Base-by-base conservation (phyloP, 1,139 yeast genomes). In the Yamadazyma friedrichii region DNA sequence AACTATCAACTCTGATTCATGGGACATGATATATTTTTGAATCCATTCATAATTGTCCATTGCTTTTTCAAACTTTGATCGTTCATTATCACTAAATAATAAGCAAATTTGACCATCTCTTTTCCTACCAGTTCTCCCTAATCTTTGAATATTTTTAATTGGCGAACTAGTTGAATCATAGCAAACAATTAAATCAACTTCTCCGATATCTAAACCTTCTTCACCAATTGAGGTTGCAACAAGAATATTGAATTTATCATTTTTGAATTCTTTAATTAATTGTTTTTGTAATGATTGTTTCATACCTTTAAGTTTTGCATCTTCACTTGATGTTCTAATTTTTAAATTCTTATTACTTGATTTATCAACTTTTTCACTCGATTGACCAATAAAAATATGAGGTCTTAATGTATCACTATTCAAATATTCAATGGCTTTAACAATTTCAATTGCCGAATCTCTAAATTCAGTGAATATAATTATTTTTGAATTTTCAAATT, bases 141-240 rank as follows among this genome's bases (percentile, higher is more conserved):
- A 88, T 52, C 99, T 71, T 59, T 94, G 99, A 35, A 94, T 76
- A 53, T 87, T 89, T 45, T 95, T 88, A 43, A 94, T 93, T 0
- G 98, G 98, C 36, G 96, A 88, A 27, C 89, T 76, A 0, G 97
- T 89, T 1, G 96, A 88, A 54, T 94, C 98, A 61, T 83, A 93
- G 55, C 97, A 89, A 5, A 93, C 75, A 51, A 94, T 93, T 52
- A 93, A 61, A 59, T 94, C 98, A 39, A 94, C 98, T 56, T 94
- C 98, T 26, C 98, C 98, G 50, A 94, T 94, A 69, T 94, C 98
- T 47, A 94, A 73, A 39, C 99, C 99, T 70, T 94, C 99, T 60
- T 94, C 99, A 35, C 98, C 99, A 57, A 94, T 93, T 0, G 97
- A 89, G 0, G 99, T 94, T 6, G 98, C 97, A 3, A 94, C 95